A percentile compares a stretch with the other conserved stretches of the same genome.
phyloP scores from a whole-genome alignment of 208 protist species.

The Strigomonas culicis region DNA sequence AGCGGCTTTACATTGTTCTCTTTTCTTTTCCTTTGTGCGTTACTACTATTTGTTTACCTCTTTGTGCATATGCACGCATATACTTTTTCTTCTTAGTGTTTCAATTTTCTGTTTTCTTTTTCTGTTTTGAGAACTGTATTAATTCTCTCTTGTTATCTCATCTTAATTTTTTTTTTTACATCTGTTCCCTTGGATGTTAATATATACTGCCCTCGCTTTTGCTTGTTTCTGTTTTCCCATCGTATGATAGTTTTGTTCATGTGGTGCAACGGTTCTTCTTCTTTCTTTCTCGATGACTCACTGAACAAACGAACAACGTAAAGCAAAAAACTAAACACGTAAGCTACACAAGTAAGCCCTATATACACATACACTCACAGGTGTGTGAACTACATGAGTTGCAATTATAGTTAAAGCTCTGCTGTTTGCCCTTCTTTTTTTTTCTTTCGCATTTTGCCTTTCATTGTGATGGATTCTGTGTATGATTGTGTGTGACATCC shows the following conservation, averaged over 20 bases:
- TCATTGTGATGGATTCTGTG: too few species aligned
- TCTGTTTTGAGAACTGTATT: background rate
- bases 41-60: too few species aligned
- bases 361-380: too few species aligned
- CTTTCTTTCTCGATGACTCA: background rate
- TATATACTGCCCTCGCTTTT: constrained; percentile 1
- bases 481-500: too few species aligned
- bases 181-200: constrained; percentile 4
- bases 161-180: constrained; percentile 14
- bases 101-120: background rate
- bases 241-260: background rate
- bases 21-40: too few species aligned
- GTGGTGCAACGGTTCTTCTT: background rate
- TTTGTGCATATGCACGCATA: too few species aligned
- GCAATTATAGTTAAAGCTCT: too few species aligned
- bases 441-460: background rate
- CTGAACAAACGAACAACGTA: too few species aligned
- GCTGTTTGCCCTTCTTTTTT: constrained; percentile 2
- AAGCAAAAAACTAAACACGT: too few species aligned
- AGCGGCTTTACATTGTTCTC: background rate
- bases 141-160: constrained; percentile 11
- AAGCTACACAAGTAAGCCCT: too few species aligned
- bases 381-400: too few species aligned
- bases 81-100: constrained; percentile 17
- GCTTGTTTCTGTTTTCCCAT: constrained; percentile 7